Conservation (phyloP, 2,329 filamentous ascomycete species). For the Microdochium bolleyi region DNA sequence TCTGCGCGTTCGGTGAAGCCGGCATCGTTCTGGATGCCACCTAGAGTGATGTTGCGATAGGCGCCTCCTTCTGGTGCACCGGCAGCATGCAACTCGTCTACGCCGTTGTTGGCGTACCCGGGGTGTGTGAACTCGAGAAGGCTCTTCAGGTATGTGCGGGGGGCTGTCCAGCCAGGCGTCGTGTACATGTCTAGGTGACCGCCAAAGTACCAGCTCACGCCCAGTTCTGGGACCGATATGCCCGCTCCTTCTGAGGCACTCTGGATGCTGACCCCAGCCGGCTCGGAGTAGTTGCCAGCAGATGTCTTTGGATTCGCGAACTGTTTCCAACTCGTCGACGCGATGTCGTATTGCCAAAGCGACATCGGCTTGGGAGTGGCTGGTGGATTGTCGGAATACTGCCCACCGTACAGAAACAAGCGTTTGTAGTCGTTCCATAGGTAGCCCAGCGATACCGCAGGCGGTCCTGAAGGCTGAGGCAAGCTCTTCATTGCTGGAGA, state of each 20-base stretch:
- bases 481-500: conserved; percentile 56
- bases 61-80: conserved; percentile 53
- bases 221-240: conserved; percentile 59
- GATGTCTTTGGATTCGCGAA: conserved; percentile 53
- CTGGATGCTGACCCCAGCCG: conserved; percentile 49
- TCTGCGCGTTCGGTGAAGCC: conserved; percentile 69
- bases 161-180: conserved; percentile 59
- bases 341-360: conserved; percentile 64
- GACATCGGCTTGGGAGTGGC: conserved; percentile 50
- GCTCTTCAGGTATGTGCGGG: conserved; percentile 64
- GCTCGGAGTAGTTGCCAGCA: conserved; percentile 53
- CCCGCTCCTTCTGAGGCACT: conserved; percentile 68
- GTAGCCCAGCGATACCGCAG: conserved; percentile 64
- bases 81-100: conserved; percentile 43
- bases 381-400: conserved; percentile 58
- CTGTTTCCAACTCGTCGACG: conserved; percentile 52
- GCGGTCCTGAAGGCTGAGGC: conserved; percentile 58
- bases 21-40: conserved; percentile 55
- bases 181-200: conserved; percentile 60
- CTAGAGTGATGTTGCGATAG: conserved; percentile 68
- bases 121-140: conserved; percentile 71
- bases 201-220: conserved; percentile 71
- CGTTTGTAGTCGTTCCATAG: conserved; percentile 66
- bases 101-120: conserved; percentile 55
- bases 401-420: conserved; percentile 66